phyloP scores from a whole-genome alignment of 139 green algal species.

The Coelastrella sp. region DNA sequence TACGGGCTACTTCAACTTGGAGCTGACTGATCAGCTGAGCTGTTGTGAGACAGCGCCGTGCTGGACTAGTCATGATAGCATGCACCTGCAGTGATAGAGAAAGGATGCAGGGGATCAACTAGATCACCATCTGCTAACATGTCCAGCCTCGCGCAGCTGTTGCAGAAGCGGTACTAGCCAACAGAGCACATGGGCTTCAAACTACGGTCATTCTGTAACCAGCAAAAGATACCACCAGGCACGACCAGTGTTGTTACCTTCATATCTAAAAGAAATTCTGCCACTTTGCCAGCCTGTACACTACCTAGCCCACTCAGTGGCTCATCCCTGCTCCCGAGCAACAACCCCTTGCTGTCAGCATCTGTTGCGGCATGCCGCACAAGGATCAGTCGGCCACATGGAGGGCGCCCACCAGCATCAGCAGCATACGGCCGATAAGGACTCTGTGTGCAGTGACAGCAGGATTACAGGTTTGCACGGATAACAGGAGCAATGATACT shows the following conservation, averaged over 20 bases:
- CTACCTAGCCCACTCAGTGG: conserved; percentile 54
- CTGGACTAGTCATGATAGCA: conserved; percentile 59
- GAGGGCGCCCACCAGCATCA: conserved; percentile 39
- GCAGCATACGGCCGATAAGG: conserved; percentile 61
- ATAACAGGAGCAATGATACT: too few relatives aligned
- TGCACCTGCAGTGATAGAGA: conserved; percentile 53
- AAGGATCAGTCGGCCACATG: conserved; percentile 60
- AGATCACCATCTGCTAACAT: not conserved
- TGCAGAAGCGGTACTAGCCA: too few relatives aligned
- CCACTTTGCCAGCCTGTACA: conserved; percentile 64
- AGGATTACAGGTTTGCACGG: too few relatives aligned
- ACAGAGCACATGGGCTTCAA: too few relatives aligned
- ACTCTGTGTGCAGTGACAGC: conserved; percentile 29
- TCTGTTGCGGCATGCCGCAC: conserved; percentile 66
- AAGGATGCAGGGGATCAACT: not conserved
- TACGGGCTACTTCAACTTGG: conserved; percentile 25
- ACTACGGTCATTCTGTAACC: too few relatives aligned
- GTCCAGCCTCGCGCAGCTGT: too few relatives aligned
- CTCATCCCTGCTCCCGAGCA: conserved; percentile 63
- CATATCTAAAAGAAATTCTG: conserved; percentile 61
- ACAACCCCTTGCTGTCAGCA: conserved; percentile 51
- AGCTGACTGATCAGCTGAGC: conserved; percentile 47
- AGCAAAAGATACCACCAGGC: too few relatives aligned
- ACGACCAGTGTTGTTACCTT: conserved; percentile 28
- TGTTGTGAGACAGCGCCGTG: conserved; percentile 49